Evolutionary conservation across 257 asterid genomes (phyloP), one percentile per base, ranked within the genome.

Genomic region (Scutellaria barbata): DNA sequence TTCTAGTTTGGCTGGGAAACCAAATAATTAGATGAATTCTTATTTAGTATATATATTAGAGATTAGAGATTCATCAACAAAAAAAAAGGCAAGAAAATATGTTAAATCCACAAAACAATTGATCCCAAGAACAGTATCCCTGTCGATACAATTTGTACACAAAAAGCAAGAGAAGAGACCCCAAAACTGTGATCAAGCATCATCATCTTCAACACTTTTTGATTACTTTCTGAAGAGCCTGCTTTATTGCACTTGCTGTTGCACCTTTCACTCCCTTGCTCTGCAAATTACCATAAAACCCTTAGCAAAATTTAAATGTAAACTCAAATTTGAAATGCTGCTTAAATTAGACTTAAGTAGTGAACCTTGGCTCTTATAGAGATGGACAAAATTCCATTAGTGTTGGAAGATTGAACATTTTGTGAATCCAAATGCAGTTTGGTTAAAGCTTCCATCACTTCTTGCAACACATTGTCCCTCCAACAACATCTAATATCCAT

Each of bases 331-430:
- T 11, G 3, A 63, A 25, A 11, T 25, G 43, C 12, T 18, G 41
- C 8, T 43, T 10, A 63, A 2, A 47, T 8, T 8, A 33, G 11
- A 54, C 40, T 16, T 50, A 45, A 30, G 14, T 47, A 12, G 70
- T 39, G 85, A 41, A 92, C 97, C 97, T 92, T 85, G 69, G 96
- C 88, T 66, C 76, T 86, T 68, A 92, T 66, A n/a, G 92, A 66
- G 59, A 87, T 52, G 45, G 82, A 81, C 68, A 92, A 83, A 64
- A 83, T 75, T 46, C 95, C 98, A 72, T 85, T 90, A 11, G 46
- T 18, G 41, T 78, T 90, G 72, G 95, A 82, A 61, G 96, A 88
- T 73, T 82, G 97, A 75, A 92, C 85, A 0, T 82, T 61, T 80
- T 83, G 86, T 64, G 85, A 75, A 71, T 85, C 90, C 84, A 92